A percentile compares a stretch with the other conserved stretches of the same genome.
phyloP scores from a whole-genome alignment of 78 protist genomes.

The Dictyostelium capitatum region DNA sequence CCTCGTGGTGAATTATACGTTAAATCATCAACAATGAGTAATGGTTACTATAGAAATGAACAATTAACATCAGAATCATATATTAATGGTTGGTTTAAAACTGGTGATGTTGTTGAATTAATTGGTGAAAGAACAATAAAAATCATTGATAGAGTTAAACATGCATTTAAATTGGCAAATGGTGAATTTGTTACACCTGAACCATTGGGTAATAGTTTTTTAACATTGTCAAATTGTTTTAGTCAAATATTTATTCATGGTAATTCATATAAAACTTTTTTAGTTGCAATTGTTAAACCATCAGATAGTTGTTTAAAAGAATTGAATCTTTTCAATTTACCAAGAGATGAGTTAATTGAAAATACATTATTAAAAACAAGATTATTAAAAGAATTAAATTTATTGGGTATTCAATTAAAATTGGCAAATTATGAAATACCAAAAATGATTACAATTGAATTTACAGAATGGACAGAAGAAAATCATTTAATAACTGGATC shows the following conservation, averaged over 20 bases:
- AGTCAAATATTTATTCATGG: slow-evolving; percentile 73
- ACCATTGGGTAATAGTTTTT: slow-evolving; percentile 41
- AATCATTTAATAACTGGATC: slow-evolving; percentile 69
- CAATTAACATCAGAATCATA: slow-evolving; percentile 19
- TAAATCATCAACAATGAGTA: slow-evolving; percentile 73
- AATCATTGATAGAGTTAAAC: slow-evolving; percentile 92
- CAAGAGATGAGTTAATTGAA: not conserved
- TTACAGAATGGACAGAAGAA: slow-evolving; percentile 49
- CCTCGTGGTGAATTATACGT: slow-evolving; percentile 89
- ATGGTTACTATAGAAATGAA: slow-evolving; percentile 88
- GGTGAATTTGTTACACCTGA: slow-evolving; percentile 95
- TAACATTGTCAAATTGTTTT: slow-evolving; percentile 4
- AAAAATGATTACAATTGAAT: slow-evolving; percentile 39
- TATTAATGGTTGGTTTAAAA: slow-evolving; percentile 91
- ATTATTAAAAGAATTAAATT: slow-evolving; percentile 35
- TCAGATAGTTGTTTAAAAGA: not conserved
- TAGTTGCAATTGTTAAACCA: slow-evolving; percentile 69
- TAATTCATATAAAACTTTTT: slow-evolving; percentile 34
- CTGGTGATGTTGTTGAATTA: slow-evolving; percentile 94
- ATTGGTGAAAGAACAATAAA: slow-evolving; percentile 41
- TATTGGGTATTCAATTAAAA: slow-evolving; percentile 24
- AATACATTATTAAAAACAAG: not conserved
- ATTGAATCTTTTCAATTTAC: not conserved
- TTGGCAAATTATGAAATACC: slow-evolving; percentile 85
- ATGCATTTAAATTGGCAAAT: slow-evolving; percentile 89